Conservation (phyloP, 2,329 filamentous ascomycete genomes). For the Aureobasidium sp. region DNA sequence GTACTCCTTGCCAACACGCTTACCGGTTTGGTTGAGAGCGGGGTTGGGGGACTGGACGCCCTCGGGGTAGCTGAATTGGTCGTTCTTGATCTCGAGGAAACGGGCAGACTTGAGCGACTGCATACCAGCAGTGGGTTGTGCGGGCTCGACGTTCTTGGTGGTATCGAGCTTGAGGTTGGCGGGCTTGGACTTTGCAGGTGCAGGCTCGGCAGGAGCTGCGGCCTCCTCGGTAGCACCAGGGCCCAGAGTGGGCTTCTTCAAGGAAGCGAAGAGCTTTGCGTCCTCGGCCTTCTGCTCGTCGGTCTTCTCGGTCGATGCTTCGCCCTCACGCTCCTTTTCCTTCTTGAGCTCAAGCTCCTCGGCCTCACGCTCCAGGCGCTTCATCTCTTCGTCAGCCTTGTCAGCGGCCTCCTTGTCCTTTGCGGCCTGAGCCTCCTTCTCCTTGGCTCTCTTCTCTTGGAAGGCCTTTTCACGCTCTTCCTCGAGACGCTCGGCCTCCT, state of each 20-base stretch:
- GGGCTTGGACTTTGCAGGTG: slow-evolving; percentile 69
- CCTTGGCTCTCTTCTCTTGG: slow-evolving; percentile 62
- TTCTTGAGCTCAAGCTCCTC: slow-evolving; percentile 42
- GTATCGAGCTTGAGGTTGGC: slow-evolving; percentile 83
- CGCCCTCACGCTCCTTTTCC: slow-evolving; percentile 29
- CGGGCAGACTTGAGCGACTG: slow-evolving; percentile 88
- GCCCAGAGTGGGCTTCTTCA: slow-evolving; percentile 45
- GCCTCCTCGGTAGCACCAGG: slow-evolving; percentile 33
- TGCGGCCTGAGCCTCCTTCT: slow-evolving; percentile 41
- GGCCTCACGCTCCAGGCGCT: slow-evolving; percentile 43
- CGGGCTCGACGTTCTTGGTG: slow-evolving; percentile 78
- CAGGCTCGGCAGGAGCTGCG: slow-evolving; percentile 29
- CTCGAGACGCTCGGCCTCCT: slow-evolving; percentile 36
- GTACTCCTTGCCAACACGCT: slow-evolving; percentile 83
- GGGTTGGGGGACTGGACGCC: slow-evolving; percentile 87
- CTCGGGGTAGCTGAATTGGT: slow-evolving; percentile 67
- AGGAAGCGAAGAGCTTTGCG: slow-evolving; percentile 37
- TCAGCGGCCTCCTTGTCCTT: slow-evolving; percentile 48
- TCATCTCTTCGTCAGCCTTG: slow-evolving; percentile 48
- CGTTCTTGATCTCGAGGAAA: slow-evolving; percentile 72
- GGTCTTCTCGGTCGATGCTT: slow-evolving; percentile 20
- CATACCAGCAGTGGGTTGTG: slow-evolving; percentile 88
- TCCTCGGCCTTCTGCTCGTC: slow-evolving; percentile 35
- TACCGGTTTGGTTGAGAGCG: slow-evolving; percentile 77
- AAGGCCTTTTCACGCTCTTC: slow-evolving; percentile 66